A percentile compares a stretch with the other conserved stretches of the same genome.
phyloP scores from a whole-genome alignment of 163 green algal genomes.

The Chlamydomonas reinhardtii region DNA sequence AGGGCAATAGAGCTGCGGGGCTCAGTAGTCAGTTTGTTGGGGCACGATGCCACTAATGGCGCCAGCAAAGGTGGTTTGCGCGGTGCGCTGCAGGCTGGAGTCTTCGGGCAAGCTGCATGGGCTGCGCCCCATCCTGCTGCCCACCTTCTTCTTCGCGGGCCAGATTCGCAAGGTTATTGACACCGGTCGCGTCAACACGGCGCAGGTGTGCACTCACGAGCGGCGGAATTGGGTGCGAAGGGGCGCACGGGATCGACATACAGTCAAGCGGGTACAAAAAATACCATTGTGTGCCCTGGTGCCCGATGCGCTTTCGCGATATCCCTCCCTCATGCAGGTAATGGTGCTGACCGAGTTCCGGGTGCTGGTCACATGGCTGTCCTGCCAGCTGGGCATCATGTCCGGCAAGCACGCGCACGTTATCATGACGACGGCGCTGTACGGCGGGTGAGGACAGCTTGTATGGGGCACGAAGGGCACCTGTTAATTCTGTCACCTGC shows the following conservation, averaged over 20 bases:
- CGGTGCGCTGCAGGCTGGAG: constrained; percentile 14
- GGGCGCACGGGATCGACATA: too few species aligned
- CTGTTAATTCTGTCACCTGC: too few species aligned
- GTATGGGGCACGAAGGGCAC: too few species aligned
- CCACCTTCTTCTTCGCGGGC: constrained; percentile 77
- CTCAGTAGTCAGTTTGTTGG: too few species aligned
- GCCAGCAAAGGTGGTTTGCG: too few species aligned
- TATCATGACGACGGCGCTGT: constrained; percentile 32
- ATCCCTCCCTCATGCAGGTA: constrained; percentile 30
- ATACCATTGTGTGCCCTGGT: too few species aligned
- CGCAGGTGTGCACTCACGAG: background rate
- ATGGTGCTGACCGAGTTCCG: constrained; percentile 72
- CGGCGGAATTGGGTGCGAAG: background rate
- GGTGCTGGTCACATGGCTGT: constrained; percentile 62
- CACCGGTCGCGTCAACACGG: constrained; percentile 52
- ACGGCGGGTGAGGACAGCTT: background rate
- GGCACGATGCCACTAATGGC: too few species aligned
- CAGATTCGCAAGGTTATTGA: constrained; percentile 73
- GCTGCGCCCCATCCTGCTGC: constrained; percentile 75
- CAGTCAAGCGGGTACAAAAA: too few species aligned
- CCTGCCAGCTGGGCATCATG: constrained; percentile 61
- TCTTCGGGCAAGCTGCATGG: constrained; percentile 42
- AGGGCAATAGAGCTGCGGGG: too few species aligned
- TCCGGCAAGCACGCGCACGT: constrained; percentile 43
- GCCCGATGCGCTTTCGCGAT: background rate